These are phyloP conservation scores for Sphagnum contortum DNA, from an alignment of 225 moss, liverwort and hornwort species.

Conservation along the genomic window DNA sequence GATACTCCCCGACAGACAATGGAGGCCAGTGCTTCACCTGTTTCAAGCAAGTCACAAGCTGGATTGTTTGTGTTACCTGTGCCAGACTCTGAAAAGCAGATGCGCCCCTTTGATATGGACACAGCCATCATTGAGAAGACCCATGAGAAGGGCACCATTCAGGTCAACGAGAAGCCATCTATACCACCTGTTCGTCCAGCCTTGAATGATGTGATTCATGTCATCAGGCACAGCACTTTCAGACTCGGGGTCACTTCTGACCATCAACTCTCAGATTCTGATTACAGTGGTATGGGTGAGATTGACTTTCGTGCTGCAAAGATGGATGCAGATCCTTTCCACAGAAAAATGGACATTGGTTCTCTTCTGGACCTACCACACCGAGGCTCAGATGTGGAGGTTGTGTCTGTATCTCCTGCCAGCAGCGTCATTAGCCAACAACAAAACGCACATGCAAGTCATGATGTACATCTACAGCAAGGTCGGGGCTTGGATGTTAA, in stretches of 20 bases:
- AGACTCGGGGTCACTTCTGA: slow-evolving; percentile 76
- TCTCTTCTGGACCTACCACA: slow-evolving; percentile 81
- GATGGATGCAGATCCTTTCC: slow-evolving; percentile 76
- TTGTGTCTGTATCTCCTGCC: slow-evolving; percentile 38
- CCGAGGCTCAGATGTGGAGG: slow-evolving; percentile 51
- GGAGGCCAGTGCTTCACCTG: not conserved
- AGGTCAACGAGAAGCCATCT: slow-evolving; percentile 48
- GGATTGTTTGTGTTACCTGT: no score
- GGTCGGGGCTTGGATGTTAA: slow-evolving; percentile 70
- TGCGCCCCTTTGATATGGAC: slow-evolving; percentile 4
- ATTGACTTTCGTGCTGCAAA: slow-evolving; percentile 67
- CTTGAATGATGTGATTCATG: slow-evolving; percentile 95
- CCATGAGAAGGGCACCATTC: slow-evolving; percentile 49
- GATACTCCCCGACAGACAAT: no score
- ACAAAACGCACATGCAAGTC: slow-evolving; percentile 33
- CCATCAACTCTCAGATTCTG: slow-evolving; percentile 29
- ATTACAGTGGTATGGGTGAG: slow-evolving; percentile 58
- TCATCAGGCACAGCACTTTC: slow-evolving; percentile 96
- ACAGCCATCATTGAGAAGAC: slow-evolving; percentile 30
- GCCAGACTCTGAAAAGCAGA: slow-evolving; percentile 12
- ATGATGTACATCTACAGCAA: slow-evolving; percentile 40
- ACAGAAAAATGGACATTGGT: slow-evolving; percentile 89
- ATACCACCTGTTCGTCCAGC: slow-evolving; percentile 65
- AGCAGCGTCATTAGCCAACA: slow-evolving; percentile 34
- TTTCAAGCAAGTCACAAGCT: slow-evolving; percentile 1